Conservation (phyloP, 352 stramenopile genomes). For the Blastocystis sp. region DNA sequence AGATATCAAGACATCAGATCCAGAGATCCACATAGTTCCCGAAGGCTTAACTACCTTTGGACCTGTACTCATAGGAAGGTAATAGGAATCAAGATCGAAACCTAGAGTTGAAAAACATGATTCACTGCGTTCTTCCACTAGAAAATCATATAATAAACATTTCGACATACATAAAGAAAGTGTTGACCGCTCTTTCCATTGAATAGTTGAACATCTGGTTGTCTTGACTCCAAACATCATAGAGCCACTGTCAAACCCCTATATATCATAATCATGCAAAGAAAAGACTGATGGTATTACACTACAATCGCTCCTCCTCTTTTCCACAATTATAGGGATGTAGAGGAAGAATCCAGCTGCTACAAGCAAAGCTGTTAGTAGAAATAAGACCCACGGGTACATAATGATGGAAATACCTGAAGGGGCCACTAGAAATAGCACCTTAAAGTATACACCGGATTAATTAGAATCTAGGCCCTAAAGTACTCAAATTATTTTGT, state of each 20-base stretch:
- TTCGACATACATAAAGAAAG: neutral
- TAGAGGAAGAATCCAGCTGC: too few species aligned
- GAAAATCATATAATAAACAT: neutral
- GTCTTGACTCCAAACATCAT: neutral
- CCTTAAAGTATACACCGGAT: too few species aligned
- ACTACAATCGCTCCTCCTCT: too few species aligned
- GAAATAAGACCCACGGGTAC: too few species aligned
- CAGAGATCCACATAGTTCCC: neutral
- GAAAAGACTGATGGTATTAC: too few species aligned
- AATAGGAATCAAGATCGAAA: neutral
- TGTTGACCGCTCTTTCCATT: neutral
- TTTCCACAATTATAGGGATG: too few species aligned
- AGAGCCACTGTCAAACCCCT: slow-evolving; percentile 3
- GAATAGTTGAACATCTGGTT: neutral
- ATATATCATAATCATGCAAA: neutral
- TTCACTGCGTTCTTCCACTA: neutral
- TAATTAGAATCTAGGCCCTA: too few species aligned
- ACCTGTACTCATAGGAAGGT: neutral
- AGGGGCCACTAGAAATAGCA: too few species aligned
- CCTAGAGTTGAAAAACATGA: neutral
- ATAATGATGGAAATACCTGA: too few species aligned
- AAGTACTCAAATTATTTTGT: too few species aligned
- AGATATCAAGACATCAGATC: neutral
- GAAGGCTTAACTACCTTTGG: neutral
- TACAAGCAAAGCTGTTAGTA: too few species aligned